These are phyloP conservation scores for Plasmodium coatneyi DNA, from an alignment of 169 alveolate genomes.

Conservation along the genomic window DNA sequence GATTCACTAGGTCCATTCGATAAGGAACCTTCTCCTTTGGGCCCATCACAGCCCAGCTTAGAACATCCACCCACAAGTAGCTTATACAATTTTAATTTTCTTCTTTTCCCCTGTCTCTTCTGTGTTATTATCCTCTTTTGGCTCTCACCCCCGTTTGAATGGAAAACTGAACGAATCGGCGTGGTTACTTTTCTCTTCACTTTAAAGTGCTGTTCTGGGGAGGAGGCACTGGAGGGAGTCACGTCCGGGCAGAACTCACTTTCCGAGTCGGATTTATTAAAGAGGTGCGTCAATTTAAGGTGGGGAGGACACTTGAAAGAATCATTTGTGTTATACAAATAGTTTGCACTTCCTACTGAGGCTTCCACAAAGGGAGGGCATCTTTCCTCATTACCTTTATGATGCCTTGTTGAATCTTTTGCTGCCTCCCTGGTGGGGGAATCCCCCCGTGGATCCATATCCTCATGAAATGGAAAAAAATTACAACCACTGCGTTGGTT, in stretches of 20 bases:
- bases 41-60: not conserved
- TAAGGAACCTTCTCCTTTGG: not conserved
- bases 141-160: not conserved
- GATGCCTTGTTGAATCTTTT: not conserved
- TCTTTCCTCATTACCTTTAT: not conserved
- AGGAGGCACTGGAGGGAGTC: not conserved
- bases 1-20: not conserved
- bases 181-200: not conserved
- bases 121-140: not conserved
- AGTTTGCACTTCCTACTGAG: not conserved
- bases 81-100: slow-evolving; percentile 21
- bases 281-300: slow-evolving; percentile 5
- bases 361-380: not conserved
- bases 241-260: slow-evolving; percentile 6
- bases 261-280: slow-evolving; percentile 10
- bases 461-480: not conserved
- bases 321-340: not conserved
- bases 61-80: slow-evolving; percentile 4
- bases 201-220: not conserved
- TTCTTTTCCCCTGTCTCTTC: not conserved
- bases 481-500: not conserved
- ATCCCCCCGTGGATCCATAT: not conserved
- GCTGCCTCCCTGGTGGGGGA: not conserved
- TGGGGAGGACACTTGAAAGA: not conserved
- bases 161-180: not conserved